A percentile compares a stretch with the other conserved stretches of the same genome.
Evolutionary conservation across 768 basidiomycete species (phyloP).

Genomic region (Coprinopsis marcescibilis): DNA sequence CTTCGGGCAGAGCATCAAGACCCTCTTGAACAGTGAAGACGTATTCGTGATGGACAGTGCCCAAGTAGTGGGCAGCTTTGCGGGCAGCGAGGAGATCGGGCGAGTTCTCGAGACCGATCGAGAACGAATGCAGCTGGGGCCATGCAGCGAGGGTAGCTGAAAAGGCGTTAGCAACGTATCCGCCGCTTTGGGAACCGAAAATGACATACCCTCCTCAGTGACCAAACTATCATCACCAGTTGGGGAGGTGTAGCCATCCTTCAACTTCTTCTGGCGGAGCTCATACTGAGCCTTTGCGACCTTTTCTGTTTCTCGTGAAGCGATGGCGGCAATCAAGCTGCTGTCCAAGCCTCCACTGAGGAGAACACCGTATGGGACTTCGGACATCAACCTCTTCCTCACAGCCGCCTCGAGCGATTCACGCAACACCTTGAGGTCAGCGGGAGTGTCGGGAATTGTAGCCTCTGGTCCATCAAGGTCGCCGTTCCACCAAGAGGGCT

Average conservation of each 20-base stretch:
- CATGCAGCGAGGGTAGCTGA: conserved; percentile 75
- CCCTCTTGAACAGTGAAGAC: conserved; percentile 98
- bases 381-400: conserved; percentile 92
- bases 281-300: conserved; percentile 76
- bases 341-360: conserved; percentile 94
- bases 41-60: conserved; percentile 96
- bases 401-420: conserved; percentile 88
- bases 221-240: conserved; percentile 37
- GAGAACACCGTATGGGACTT: conserved; percentile 96
- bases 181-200: background rate
- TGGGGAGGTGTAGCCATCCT: conserved; percentile 44
- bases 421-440: conserved; percentile 66
- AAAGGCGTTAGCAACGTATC: conserved; percentile 9
- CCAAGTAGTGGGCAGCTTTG: conserved; percentile 89
- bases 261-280: conserved; percentile 54
- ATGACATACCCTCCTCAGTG: conserved; percentile 47
- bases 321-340: conserved; percentile 92
- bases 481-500: conserved; percentile 86
- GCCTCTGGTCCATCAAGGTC: conserved; percentile 59
- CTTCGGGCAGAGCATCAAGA: conserved; percentile 93
- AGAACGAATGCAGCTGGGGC: conserved; percentile 98
- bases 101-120: conserved; percentile 90
- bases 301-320: conserved; percentile 92
- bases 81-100: conserved; percentile 92
- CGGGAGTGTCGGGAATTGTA: conserved; percentile 50